Base-by-base conservation (phyloP, 176 grass and related monocot species). In the Oryza meyeriana region DNA sequence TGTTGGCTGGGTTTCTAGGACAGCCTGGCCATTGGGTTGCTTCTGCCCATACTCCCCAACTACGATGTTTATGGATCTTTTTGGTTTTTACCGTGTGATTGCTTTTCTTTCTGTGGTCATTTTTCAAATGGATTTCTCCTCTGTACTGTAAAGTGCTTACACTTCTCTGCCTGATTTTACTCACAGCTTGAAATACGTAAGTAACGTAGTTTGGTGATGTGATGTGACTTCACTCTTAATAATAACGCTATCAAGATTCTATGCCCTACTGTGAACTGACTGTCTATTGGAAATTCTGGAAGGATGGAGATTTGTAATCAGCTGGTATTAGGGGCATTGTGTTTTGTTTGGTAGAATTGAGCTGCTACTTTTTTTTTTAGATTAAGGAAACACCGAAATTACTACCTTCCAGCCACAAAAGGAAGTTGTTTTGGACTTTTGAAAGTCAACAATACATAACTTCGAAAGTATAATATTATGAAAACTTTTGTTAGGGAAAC, bases 141-240 rank as follows among this genome's bases (percentile, higher is more conserved):
- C 45, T 48, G 14, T 48, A 17, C 14, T 79, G 71, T 87, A 36
- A 70, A 70, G 17, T 69, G 14, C 36, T n/a, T 17, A 81, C 16
- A 11, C 13, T 66, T 74, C 75, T 76, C 17, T 83, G 55, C 22
- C 50, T 77, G 64, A 55, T 61, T 17, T 47, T 64, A 62, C 27
- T 57, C n/a, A 55, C 59, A 52, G 42, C 40, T 61, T 64, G 39
- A 64, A 12, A 35, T 7, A 55, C 22, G 6, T n/a, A 55, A 2
- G 47, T 72, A 64, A 47, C 8, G 26, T 71, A 13, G 24, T 18
- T 22, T 82, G 9, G 8, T 64, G 13, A 61, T 63, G n/a, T 18
- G 24, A 61, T 61, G 55, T 4, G 12, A 47, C 35, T 69, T 26
- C 2, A 27, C 26, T 59, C 47, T 39, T 86, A 34, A 20, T 28